A percentile compares a stretch with the other conserved stretches of the same genome.
These are phyloP conservation scores for Fusarium decemcellulare DNA, from an alignment of 2,329 filamentous ascomycete species.

Conservation along the genomic window DNA sequence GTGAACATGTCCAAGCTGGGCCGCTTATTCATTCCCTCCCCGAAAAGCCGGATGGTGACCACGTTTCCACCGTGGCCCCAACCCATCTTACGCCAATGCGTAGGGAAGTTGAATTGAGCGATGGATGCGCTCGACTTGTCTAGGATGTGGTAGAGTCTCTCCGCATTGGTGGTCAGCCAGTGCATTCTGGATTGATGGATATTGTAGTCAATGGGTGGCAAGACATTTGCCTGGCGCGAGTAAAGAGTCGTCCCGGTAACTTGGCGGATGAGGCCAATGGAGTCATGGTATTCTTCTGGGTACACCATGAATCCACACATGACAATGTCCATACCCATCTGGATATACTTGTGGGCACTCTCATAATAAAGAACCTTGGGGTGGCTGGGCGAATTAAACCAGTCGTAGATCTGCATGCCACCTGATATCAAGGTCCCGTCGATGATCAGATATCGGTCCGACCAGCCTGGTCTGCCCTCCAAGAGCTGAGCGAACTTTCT, in stretches of 20 bases:
- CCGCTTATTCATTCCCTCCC: constrained; percentile 34
- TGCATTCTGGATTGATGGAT: constrained; percentile 28
- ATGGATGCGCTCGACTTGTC: constrained; percentile 18
- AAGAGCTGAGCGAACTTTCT: constrained; percentile 21
- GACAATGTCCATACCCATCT: constrained; percentile 30
- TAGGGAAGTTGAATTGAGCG: constrained; percentile 28
- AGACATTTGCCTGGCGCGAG: constrained; percentile 27
- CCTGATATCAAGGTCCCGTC: constrained; percentile 22
- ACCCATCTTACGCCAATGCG: constrained; percentile 34
- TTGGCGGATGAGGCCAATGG: constrained; percentile 25
- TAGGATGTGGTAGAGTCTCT: constrained; percentile 22
- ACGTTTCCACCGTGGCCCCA: constrained; percentile 38
- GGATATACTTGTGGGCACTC: constrained; percentile 29
- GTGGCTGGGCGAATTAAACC: constrained; percentile 21
- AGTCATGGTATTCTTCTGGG: constrained; percentile 20
- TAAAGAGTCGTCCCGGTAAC: constrained; percentile 27
- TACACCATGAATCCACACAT: constrained; percentile 29
- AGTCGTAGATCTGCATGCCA: constrained; percentile 24
- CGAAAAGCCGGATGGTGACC: constrained; percentile 30
- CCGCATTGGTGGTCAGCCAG: constrained; percentile 25
- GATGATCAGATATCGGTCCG: constrained; percentile 21
- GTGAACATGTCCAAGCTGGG: constrained; percentile 33
- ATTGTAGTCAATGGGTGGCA: constrained; percentile 21
- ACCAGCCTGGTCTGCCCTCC: constrained; percentile 14
- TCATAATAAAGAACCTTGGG: constrained; percentile 27